These are phyloP conservation scores for Wallacemonas sp. DNA, from an alignment of 208 protist genomes.

Conservation along the genomic window DNA sequence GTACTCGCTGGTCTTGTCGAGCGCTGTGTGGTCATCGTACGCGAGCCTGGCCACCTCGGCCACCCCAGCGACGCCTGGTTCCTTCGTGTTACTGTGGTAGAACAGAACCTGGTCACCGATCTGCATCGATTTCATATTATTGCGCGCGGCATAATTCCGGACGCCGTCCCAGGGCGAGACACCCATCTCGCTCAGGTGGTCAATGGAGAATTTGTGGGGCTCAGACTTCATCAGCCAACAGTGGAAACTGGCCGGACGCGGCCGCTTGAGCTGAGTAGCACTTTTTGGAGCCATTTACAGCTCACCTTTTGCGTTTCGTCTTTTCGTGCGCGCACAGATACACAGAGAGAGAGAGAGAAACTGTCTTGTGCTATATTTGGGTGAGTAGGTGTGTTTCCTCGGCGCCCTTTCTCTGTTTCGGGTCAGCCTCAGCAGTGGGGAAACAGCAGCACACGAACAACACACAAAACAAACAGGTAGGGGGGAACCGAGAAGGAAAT, in stretches of 20 bases:
- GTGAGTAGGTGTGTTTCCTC: too few species aligned
- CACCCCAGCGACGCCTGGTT: conserved; percentile 73
- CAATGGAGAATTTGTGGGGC: conserved; percentile 81
- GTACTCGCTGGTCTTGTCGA: conserved; percentile 76
- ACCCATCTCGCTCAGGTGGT: conserved; percentile 51
- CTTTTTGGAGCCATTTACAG: not conserved
- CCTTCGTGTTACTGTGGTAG: conserved; percentile 87
- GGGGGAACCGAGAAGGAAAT: too few species aligned
- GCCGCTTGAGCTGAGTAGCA: conserved; percentile 36
- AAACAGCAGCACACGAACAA: too few species aligned
- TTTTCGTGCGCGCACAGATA: too few species aligned
- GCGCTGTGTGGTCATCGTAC: conserved; percentile 79
- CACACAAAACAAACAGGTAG: too few species aligned
- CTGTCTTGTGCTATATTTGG: too few species aligned
- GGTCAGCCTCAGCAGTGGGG: too few species aligned
- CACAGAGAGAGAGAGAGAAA: too few species aligned
- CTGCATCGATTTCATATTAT: conserved; percentile 84
- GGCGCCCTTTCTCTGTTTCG: too few species aligned
- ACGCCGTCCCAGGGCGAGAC: conserved; percentile 84
- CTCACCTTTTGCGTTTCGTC: not conserved
- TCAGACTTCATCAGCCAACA: conserved; percentile 91
- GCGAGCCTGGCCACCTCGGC: conserved; percentile 50
- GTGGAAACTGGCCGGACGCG: conserved; percentile 34
- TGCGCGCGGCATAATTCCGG: conserved; percentile 84
- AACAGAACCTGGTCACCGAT: conserved; percentile 79